These are phyloP conservation scores for Pseudogymnoascus sp. DNA, from an alignment of 2,329 filamentous ascomycete genomes.

Conservation along the genomic window DNA sequence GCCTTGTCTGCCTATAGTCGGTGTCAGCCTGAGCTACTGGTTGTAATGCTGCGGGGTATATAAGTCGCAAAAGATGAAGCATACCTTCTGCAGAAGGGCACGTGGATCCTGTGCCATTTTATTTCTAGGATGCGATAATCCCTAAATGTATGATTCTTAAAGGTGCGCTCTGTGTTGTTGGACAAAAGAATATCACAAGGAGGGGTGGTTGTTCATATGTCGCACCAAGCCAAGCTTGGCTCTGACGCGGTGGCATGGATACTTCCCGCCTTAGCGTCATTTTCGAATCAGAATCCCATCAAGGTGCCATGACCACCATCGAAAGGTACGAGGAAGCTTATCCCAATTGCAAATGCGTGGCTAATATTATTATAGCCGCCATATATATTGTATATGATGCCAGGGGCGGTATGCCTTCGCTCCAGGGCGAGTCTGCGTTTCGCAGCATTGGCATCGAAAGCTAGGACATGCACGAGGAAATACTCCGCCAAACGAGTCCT, in stretches of 20 bases:
- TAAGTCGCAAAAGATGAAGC: conserved; percentile 11
- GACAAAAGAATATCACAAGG: neutral
- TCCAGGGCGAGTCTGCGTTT: neutral
- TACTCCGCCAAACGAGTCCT: conserved; percentile 5
- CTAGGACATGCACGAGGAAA: neutral
- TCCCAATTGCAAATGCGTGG: neutral
- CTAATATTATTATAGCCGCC: neutral
- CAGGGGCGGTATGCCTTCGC: neutral
- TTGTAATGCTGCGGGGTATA: conserved; percentile 4
- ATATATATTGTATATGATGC: conserved; percentile 8
- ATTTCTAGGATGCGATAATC: conserved; percentile 9
- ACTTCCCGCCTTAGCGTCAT: conserved; percentile 7
- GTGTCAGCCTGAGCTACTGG: conserved; percentile 19
- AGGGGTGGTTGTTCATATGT: conserved; percentile 4
- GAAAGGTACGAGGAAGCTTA: neutral
- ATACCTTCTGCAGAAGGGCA: conserved; percentile 69
- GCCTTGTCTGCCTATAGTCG: conserved; percentile 72
- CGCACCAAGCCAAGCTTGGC: neutral
- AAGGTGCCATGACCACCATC: neutral
- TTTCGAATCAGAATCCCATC: conserved; percentile 2
- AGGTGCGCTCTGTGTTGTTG: conserved; percentile 11
- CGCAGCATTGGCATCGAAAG: neutral
- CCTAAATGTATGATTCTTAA: conserved; percentile 11
- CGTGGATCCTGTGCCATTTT: conserved; percentile 69
- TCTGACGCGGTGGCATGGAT: conserved; percentile 10